Percentiles rank a stretch among this genome's conserved stretches.
Evolutionary conservation across 148 eudicot genomes (phyloP).

Genomic region (Camellia lanceoleosa): DNA sequence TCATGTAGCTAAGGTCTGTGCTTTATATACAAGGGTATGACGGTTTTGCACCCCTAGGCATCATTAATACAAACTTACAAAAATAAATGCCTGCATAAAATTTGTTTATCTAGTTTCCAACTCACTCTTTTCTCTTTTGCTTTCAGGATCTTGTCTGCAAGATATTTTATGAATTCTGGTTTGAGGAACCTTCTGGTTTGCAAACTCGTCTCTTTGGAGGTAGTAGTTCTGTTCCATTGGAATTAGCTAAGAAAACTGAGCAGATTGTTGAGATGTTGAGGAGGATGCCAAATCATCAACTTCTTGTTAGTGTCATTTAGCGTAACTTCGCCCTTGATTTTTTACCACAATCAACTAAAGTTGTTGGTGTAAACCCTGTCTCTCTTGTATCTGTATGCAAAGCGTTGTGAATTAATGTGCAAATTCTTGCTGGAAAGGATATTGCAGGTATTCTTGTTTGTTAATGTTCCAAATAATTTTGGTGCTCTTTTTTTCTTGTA

Average conservation of each 20-base stretch:
- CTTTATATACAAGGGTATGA: no score
- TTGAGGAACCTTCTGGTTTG: conserved; percentile 79
- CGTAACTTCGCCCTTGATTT: conserved; percentile 96
- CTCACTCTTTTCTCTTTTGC: conserved; percentile 12
- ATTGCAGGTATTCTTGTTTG: conserved; percentile 52
- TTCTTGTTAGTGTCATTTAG: conserved; percentile 75
- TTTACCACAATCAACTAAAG: conserved; percentile 83
- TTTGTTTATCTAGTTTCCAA: neutral
- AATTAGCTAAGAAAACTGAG: conserved; percentile 93
- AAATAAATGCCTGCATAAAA: neutral
- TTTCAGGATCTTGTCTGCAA: conserved; percentile 95
- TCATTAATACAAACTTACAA: neutral
- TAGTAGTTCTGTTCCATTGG: conserved; percentile 90
- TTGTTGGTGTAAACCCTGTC: conserved; percentile 75
- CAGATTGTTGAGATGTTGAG: conserved; percentile 92
- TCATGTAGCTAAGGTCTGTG: no score
- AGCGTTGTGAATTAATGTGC: conserved; percentile 98
- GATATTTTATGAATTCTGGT: conserved; percentile 98
- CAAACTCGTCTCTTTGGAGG: conserved; percentile 62
- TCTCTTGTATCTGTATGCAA: conserved; percentile 76
- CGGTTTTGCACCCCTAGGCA: neutral
- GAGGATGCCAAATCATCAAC: conserved; percentile 78
- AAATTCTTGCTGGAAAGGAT: conserved; percentile 86
- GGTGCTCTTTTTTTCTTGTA: neutral
- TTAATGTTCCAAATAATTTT: conserved; percentile 12